Base-by-base conservation (phyloP, 805 yeast species). In the Schwanniomyces polymorphus region DNA sequence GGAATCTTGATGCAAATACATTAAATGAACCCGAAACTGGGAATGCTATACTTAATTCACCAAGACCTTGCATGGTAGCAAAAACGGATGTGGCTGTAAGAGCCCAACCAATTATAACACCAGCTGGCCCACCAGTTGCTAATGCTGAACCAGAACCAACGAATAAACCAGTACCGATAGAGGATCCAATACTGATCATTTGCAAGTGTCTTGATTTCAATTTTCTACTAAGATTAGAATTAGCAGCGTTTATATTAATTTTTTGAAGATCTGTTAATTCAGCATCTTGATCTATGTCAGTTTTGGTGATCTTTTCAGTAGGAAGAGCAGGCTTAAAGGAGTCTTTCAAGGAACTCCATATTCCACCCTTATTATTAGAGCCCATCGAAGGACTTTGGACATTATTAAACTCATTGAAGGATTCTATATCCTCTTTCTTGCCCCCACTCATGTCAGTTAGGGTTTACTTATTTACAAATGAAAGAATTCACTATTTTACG, bases 131-230 rank as follows among this genome's bases (percentile, higher is more conserved):
- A 53, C 86, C 88, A 17, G 78, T 72, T 31, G 60, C 61, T 51
- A 84, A 66, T 12, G 40, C 41, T 10, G 43, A 27, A 7, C 45
- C 88, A 1, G 86, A 78, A 49, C 86, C 86, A 42, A 84, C 79
- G 49, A 83, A 81, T 47, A 84, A 65, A 59, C 90, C 88, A 2
- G 88, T 82, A 48, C 88, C 88, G 33, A 84, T 79, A 38, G 84
- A 75, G 38, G 86, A 84, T 38, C 87, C 88, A 38, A 85, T 80
- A 35, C 88, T 82, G 51, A 85, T 77, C 79, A 84, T 82, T 53
- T 82, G 81, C 57, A 84, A 60, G 56, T 83, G 88, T 60, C 90
- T 77, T 39, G 68, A 63, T 56, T 80, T 81, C 26, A 46, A 42
- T 11, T 46, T 31, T 35, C 45, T 34, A 26, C 41, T 38, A 38